Evolutionary conservation across 2,329 filamentous ascomycete species (phyloP).

Genomic region (Curvularia sp.): DNA sequence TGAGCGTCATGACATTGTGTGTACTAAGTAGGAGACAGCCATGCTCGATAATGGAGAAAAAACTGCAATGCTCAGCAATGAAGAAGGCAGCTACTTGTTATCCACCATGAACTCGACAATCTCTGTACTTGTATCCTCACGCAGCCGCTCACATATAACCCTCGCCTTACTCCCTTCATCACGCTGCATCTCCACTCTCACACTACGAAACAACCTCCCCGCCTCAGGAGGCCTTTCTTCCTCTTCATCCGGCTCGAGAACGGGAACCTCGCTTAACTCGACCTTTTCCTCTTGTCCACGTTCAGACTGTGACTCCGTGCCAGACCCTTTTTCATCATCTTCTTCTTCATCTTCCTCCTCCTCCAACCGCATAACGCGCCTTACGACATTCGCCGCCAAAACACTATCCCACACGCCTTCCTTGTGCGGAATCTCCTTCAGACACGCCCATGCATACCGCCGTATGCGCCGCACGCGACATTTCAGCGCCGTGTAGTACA

Average conservation of each 20-base stretch:
- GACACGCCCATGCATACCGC: slow-evolving; percentile 48
- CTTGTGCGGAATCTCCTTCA: slow-evolving; percentile 42
- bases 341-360: background rate
- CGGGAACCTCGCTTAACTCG: background rate
- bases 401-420: slow-evolving; percentile 55
- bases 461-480: slow-evolving; percentile 56
- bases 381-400: slow-evolving; percentile 13
- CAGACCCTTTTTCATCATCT: background rate
- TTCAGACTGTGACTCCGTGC: background rate
- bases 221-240: no score
- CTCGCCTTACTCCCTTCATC: background rate
- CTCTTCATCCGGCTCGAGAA: background rate
- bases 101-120: background rate
- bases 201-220: background rate
- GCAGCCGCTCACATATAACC: background rate
- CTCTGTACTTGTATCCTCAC: background rate
- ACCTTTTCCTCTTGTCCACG: background rate
- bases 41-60: background rate
- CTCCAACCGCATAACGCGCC: slow-evolving; percentile 14
- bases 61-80: no score
- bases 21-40: background rate
- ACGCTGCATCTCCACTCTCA: background rate
- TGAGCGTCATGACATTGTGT: background rate
- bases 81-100: background rate
- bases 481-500: slow-evolving; percentile 51